phyloP scores from a whole-genome alignment of 441 rosid genomes.

The Kokia cookei region DNA sequence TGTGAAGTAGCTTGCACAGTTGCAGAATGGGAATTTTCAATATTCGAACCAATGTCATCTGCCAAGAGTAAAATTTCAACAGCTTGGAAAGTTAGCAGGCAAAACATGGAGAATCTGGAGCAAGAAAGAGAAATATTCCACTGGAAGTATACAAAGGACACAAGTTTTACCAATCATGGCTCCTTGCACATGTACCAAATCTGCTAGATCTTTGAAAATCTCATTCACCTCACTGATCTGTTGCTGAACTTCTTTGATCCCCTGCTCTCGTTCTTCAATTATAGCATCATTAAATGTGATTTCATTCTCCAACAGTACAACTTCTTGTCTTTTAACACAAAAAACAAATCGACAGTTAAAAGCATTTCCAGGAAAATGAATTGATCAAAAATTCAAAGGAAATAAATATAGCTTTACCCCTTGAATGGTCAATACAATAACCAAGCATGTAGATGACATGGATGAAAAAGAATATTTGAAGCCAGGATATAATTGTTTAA shows the following conservation, averaged over 20 bases:
- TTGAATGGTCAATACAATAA: not conserved
- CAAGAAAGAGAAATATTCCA: not conserved
- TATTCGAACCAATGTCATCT: conserved; percentile 60
- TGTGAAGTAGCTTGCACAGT: conserved; percentile 40
- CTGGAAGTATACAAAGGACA: not conserved
- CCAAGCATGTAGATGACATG: not conserved
- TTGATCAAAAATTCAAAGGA: not conserved
- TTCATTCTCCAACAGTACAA: conserved; percentile 48
- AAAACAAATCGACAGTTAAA: not conserved
- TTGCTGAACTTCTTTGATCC: conserved; percentile 56
- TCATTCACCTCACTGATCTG: conserved; percentile 67
- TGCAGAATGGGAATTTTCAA: conserved; percentile 48
- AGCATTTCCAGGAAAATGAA: not conserved
- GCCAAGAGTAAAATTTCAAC: conserved; percentile 5
- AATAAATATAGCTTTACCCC: not conserved
- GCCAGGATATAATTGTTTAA: not conserved
- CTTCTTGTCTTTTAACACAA: conserved; percentile 34
- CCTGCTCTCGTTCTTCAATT: conserved; percentile 68
- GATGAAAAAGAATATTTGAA: not conserved
- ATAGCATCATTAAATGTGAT: conserved; percentile 62
- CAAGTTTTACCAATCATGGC: conserved; percentile 39
- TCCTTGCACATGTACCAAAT: conserved; percentile 55
- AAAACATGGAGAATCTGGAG: not conserved
- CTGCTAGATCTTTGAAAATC: conserved; percentile 59
- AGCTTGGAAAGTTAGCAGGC: not conserved